Evolutionary conservation across 257 asterid genomes (phyloP), one percentile per base, ranked within the genome.

Genomic region (Solanum sitiens): DNA sequence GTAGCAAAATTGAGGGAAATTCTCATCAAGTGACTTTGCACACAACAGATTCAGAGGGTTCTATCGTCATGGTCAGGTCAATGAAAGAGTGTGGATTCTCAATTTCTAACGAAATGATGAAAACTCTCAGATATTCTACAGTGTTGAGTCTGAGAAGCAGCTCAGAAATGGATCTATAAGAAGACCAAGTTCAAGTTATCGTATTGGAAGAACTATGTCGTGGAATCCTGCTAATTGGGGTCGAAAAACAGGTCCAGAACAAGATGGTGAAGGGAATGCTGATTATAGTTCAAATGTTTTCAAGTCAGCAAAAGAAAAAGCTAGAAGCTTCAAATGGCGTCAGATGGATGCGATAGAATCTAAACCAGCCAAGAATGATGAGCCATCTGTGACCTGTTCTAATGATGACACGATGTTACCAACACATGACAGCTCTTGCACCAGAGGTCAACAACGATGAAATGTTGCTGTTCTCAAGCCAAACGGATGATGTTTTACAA

Each of bases 161-260:
- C 95, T 93, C 1, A 97, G 94, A 91, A 89, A 92, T 47, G 98
- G 98, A 85, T 86, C 89, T 67, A 61, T 91, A 14, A 85, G 88
- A 47, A 91, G 89, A 89, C 85, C 96, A 33, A 87, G 92, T 89
- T 63, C 95, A 2, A 88, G 93, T 79, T 92, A 92, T 89, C 93
- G 85, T 63, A 35, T 94, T 20, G 95, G 96, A 71, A 91, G 94
- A 89, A 90, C 93, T 50, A 89, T 93, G 84, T 94, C 97, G 8
- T 95, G 98, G 98, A 90, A 96, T 39, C 97, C 98, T 9, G 88
- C 95, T 68, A 89, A 92, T 33, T 95, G 97, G 95, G 94, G 98
- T 77, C 92, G 91, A 45, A 91, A 83, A 40, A 33, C 93, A n/a
- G 73, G 87, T 72, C 40, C 91, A 11, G 89, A 42, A 39, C 87